Conservation (phyloP, 2,329 filamentous ascomycete species). For the Nemania sp. region DNA sequence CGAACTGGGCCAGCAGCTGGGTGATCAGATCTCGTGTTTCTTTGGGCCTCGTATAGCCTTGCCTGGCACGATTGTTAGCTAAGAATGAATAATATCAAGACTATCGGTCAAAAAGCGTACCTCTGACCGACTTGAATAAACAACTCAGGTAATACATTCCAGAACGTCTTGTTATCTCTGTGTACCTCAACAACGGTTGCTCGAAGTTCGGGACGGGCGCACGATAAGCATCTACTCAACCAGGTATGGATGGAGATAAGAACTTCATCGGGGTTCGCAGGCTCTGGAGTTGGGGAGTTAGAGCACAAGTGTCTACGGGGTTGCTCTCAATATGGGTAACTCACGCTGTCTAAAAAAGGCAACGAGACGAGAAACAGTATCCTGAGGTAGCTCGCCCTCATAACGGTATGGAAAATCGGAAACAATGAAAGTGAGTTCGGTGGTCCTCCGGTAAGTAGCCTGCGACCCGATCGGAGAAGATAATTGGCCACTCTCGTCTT, state of each 20-base stretch:
- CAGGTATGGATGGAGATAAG: constrained; percentile 52
- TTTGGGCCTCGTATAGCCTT: constrained; percentile 30
- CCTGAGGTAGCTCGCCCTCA: constrained; percentile 33
- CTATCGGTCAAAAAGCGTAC: constrained; percentile 37
- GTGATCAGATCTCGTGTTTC: constrained; percentile 39
- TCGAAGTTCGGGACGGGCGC: constrained; percentile 41
- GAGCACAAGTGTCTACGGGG: constrained; percentile 11
- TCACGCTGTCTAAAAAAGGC: constrained; percentile 37
- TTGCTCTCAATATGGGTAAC: constrained; percentile 15
- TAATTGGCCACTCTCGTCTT: constrained; percentile 36
- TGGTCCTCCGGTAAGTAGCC: constrained; percentile 24
- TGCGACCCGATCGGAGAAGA: constrained; percentile 42
- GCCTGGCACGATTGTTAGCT: constrained; percentile 24
- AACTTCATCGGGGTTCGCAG: constrained; percentile 48
- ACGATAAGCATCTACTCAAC: constrained; percentile 53
- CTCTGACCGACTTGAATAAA: constrained; percentile 47
- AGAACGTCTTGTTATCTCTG: constrained; percentile 52
- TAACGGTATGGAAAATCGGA: constrained; percentile 39
- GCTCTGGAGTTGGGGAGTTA: constrained; percentile 41
- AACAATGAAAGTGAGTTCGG: constrained; percentile 29
- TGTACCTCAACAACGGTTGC: constrained; percentile 48
- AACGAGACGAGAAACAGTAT: constrained; percentile 34
- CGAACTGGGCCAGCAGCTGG: constrained; percentile 44
- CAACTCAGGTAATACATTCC: constrained; percentile 56
- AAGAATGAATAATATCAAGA: background rate